Percentiles rank a stretch among this genome's conserved stretches.
Evolutionary conservation across 2,329 filamentous ascomycete species (phyloP).

Genomic region (Apiospora arundinis): DNA sequence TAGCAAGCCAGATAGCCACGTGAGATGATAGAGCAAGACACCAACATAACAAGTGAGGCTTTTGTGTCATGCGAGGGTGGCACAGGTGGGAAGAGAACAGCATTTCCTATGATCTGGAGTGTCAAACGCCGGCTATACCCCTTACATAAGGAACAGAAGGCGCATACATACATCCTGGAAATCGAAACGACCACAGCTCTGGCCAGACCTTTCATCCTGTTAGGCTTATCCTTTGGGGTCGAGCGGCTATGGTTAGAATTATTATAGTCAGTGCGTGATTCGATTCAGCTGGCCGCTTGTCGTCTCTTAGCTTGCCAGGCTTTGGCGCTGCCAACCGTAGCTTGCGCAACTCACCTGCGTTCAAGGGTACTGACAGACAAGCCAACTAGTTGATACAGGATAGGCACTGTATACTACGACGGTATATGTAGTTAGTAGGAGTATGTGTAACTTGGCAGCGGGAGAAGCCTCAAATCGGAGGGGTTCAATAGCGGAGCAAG

Average conservation of each 20-base stretch:
- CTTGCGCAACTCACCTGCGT: not conserved
- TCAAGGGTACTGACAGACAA: not conserved
- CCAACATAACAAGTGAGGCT: not conserved
- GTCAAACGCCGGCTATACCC: not conserved
- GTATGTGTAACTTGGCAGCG: not conserved
- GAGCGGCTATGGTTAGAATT: not conserved
- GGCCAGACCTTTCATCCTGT: too few relatives aligned
- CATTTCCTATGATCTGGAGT: not conserved
- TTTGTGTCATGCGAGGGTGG: not conserved
- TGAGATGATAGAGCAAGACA: not conserved
- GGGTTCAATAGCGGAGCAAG: conserved; percentile 8
- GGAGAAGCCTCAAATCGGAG: not conserved
- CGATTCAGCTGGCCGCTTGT: not conserved
- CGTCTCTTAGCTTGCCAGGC: not conserved
- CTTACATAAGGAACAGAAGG: not conserved
- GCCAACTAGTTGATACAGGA: not conserved
- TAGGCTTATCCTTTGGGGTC: not conserved
- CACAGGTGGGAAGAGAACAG: not conserved
- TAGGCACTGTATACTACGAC: not conserved
- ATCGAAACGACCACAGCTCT: not conserved
- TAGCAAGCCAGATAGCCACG: too few relatives aligned
- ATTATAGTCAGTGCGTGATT: not conserved
- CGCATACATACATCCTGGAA: not conserved
- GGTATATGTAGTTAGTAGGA: not conserved
- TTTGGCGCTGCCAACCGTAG: not conserved